Base-by-base conservation (phyloP, 1,139 yeast species). In the Saccharomycopsis phalli region DNA sequence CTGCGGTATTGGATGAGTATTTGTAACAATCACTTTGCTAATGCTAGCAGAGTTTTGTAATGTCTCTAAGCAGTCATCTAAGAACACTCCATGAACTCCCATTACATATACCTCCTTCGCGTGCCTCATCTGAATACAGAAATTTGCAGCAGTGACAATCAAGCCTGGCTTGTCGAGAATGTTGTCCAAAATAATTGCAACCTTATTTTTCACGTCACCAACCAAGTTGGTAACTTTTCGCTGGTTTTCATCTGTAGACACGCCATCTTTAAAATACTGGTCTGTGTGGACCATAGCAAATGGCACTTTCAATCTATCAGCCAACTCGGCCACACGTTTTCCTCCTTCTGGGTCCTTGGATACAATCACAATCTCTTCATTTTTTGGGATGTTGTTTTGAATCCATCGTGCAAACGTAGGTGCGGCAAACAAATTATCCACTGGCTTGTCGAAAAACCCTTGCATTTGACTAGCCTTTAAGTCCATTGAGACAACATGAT, bases 291-390 rank as follows among this genome's bases (percentile, higher is more conserved):
- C 91, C 97, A 93, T 91, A 47, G 98, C 99, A 57, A 93, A 93
- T 61, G 91, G 87, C 51, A 91, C 86, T 62, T 91, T 91, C 53
- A 93, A 71, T 25, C 93, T 77, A 62, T 93, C 99, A 7, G 98
- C 98, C 55, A 93, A 68, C 2, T 96, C 93, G 26, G 99, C 93
- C 40, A 91, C 99, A 51, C 98, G 74, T 60, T 93, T 93, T 19
- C 98, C 88, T 38, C 98, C 99, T 49, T 98, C 98, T 20, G 99
- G 97, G 62, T 93, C 91, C 60, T 93, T 93, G 8, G 96, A 87
- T 16, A 86, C 95, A 32, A 80, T 79, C 44, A 83, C 94, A 34
- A 91, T 95, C 4, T 93, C 82, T 50, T 78, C 75, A 71, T 84
- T 84, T 56, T 88, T 84, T 21, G 79, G 77, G 41, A 93, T 81